Evolutionary conservation across 805 yeast species (phyloP).

Genomic region (Kodamaea hsintzibuensis): DNA sequence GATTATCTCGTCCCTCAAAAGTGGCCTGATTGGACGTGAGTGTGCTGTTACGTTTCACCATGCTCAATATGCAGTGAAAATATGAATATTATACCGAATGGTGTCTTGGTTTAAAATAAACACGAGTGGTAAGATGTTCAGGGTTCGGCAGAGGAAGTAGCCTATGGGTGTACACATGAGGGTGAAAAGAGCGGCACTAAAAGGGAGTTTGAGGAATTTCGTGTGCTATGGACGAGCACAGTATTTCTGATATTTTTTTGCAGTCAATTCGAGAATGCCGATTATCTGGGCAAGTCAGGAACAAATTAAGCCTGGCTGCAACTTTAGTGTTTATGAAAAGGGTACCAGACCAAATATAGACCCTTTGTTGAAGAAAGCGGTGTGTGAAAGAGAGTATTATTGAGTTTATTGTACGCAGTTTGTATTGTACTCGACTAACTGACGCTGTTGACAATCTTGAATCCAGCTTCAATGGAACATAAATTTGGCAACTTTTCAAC

Average conservation of each 20-base stretch:
- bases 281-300: no score
- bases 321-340: background rate
- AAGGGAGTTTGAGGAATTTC: no score
- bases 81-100: background rate
- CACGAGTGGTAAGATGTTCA: background rate
- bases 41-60: background rate
- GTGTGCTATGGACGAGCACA: no score
- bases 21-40: background rate
- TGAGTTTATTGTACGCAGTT: no score
- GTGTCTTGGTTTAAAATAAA: background rate
- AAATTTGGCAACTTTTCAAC: background rate
- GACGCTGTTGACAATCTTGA: no score
- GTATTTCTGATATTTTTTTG: no score
- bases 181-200: no score
- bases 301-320: background rate
- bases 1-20: background rate
- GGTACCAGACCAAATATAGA: background rate
- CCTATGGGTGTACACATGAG: no score
- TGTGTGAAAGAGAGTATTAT: no score
- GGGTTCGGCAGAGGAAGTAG: background rate
- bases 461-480: background rate
- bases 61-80: background rate
- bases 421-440: no score
- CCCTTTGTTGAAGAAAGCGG: background rate
- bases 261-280: no score